Percentiles rank a stretch among this genome's conserved stretches.
Conservation (phyloP, 805 yeast genomes). For the Saturnispora serradocipensis region DNA sequence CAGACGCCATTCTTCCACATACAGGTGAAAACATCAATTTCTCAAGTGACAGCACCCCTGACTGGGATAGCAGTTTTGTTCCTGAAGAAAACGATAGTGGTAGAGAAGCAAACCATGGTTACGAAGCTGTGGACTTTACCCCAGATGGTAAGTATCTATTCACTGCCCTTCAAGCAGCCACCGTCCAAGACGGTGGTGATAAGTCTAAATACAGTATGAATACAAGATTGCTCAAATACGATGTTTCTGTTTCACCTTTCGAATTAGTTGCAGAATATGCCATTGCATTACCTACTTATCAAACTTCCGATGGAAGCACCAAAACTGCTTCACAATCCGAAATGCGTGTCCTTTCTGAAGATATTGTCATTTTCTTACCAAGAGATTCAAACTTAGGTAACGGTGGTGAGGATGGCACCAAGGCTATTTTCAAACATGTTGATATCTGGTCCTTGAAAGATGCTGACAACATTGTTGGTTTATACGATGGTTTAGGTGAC, state of each 20-base stretch:
- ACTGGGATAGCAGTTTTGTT: conserved; percentile 17
- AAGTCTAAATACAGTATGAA: conserved; percentile 15
- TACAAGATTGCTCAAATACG: conserved; percentile 24
- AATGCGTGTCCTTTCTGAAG: conserved; percentile 22
- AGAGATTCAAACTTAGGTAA: conserved; percentile 24
- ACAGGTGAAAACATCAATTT: conserved; percentile 18
- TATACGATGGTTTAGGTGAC: conserved; percentile 22
- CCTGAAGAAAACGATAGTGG: conserved; percentile 23
- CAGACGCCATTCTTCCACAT: conserved; percentile 25
- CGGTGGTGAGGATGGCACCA: conserved; percentile 16
- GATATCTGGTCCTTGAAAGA: conserved; percentile 21
- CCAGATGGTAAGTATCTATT: conserved; percentile 24
- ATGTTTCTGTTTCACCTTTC: conserved; percentile 16
- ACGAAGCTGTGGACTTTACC: conserved; percentile 26
- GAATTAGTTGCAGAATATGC: conserved; percentile 23
- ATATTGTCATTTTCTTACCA: conserved; percentile 23
- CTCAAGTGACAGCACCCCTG: conserved; percentile 24
- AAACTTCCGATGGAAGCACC: conserved; percentile 14
- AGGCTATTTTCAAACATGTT: conserved; percentile 23
- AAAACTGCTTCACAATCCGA: conserved; percentile 28
- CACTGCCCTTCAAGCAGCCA: conserved; percentile 24
- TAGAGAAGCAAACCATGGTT: conserved; percentile 25
- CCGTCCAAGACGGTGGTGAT: conserved; percentile 27
- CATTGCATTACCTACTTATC: conserved; percentile 22
- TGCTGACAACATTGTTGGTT: conserved; percentile 25